Base-by-base conservation (phyloP, 257 asterid genomes). In the Knoxia roxburghii region DNA sequence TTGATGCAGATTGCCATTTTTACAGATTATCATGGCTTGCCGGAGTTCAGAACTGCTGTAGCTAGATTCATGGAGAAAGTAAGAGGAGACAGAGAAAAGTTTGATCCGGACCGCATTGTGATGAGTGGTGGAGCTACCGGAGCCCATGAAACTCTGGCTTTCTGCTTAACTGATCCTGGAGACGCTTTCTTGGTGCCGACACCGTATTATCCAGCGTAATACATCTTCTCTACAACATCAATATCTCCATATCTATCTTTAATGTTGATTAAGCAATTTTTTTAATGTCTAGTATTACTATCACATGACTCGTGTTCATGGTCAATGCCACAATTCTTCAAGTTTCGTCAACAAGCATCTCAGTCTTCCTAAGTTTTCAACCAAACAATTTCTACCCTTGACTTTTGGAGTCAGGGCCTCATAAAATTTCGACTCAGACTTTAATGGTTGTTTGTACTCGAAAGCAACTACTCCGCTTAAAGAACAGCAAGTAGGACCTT, bases 41-140 rank as follows among this genome's bases (percentile, higher is more conserved):
- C 88, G 6, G 82, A 82, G 69, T 91, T 91, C 78, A 82, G 95
- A 88, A 73, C 78, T 64, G 97, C 96, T 45, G 95, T 88, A 6
- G 97, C 95, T 63, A 79, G 79, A 62, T 91, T 88, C 73, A 88
- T 91, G 97, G 96, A 84, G 79, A 88, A 69, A 70, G 87, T 88
- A 27, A 78, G 97, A 77, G 89, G 95, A 68, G 81, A 88, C 71
- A 43, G 61, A 68, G 96, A 81, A 27, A 81, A 67, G 49, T 86
- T 88, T 75, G 89, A 91, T 69, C 90, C 97, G 2, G 76, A 77
- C 46, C 83, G 87, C 5, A 81, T 91, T 55, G 95, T 91, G 0
- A 86, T 91, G 96, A 81, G 89, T 52, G 97, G 96, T 18, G 97
- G 97, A 2, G 97, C 97, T 46, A 91, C 96, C 5, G 96, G 94